These are phyloP conservation scores for Lachnellula occidentalis DNA, from an alignment of 2,329 filamentous ascomycete species.

Conservation along the genomic window DNA sequence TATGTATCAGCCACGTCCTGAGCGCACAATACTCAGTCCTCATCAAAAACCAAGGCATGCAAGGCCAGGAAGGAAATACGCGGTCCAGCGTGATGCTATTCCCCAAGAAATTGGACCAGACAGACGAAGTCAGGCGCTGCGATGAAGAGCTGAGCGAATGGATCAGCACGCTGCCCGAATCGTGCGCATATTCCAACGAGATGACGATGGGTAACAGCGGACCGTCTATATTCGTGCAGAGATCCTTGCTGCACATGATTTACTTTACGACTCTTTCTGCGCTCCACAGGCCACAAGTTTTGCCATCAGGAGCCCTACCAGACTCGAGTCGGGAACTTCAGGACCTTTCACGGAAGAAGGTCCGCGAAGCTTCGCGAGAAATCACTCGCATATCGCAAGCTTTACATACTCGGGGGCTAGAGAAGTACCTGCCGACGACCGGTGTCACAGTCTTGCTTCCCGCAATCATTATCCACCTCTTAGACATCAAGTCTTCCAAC, in stretches of 20 bases:
- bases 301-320: constrained; percentile 55
- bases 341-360: constrained; percentile 75
- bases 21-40: constrained; percentile 89
- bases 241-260: constrained; percentile 86
- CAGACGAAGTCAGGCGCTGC: constrained; percentile 71
- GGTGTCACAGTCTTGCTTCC: constrained; percentile 87
- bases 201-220: constrained; percentile 53
- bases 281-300: constrained; percentile 83
- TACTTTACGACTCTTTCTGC: constrained; percentile 90
- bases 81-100: constrained; percentile 78
- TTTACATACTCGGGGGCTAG: constrained; percentile 66
- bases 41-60: constrained; percentile 75
- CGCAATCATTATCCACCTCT: constrained; percentile 87
- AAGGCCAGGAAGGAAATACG: constrained; percentile 66
- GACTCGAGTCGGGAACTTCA: constrained; percentile 63
- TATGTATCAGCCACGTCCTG: constrained; percentile 84
- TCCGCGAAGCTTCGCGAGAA: constrained; percentile 75
- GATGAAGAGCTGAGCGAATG: constrained; percentile 75
- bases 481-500: constrained; percentile 83
- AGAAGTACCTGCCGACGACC: constrained; percentile 77
- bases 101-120: constrained; percentile 79
- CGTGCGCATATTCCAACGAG: constrained; percentile 61
- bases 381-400: constrained; percentile 81
- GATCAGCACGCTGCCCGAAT: constrained; percentile 64
- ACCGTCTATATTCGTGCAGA: constrained; percentile 60